Percentiles rank a stretch among this genome's conserved stretches.
phyloP scores from a whole-genome alignment of 139 green algal species.

The Coelastrella sp. region DNA sequence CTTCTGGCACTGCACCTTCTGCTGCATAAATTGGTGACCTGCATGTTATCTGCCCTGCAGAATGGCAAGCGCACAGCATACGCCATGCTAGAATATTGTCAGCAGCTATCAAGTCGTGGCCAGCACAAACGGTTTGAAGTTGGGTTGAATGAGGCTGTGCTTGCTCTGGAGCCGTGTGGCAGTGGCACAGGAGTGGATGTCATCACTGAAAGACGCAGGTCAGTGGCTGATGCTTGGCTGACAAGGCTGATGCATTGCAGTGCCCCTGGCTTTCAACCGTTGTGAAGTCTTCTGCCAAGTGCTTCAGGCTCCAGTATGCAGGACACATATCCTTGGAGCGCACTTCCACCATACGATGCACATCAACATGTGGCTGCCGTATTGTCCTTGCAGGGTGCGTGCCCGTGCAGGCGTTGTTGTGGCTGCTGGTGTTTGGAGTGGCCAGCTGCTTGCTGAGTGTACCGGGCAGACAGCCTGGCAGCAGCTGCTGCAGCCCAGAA shows the following conservation, averaged over 20 bases:
- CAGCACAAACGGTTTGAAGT: slow-evolving; percentile 23
- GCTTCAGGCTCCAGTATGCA: not conserved
- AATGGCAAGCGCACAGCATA: slow-evolving; percentile 69
- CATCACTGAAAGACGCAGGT: not conserved
- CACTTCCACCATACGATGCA: not conserved
- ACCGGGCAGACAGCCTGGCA: slow-evolving; percentile 60
- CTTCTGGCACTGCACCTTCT: no score
- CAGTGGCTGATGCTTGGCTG: not conserved
- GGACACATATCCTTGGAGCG: not conserved
- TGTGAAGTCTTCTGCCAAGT: not conserved
- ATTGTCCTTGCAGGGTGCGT: slow-evolving; percentile 44
- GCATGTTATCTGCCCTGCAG: slow-evolving; percentile 46
- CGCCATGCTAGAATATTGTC: slow-evolving; percentile 65
- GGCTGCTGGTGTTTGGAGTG: slow-evolving; percentile 79
- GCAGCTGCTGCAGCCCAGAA: slow-evolving; percentile 64
- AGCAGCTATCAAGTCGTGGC: not conserved
- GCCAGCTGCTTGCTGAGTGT: slow-evolving; percentile 54
- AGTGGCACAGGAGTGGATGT: not conserved
- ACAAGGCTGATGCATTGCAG: not conserved
- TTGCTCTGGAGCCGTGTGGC: slow-evolving; percentile 26
- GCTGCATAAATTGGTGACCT: not conserved
- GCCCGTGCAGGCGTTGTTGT: slow-evolving; percentile 66
- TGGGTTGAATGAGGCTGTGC: slow-evolving; percentile 40
- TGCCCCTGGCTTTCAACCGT: not conserved
- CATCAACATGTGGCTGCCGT: not conserved